A percentile compares a stretch with the other conserved stretches of the same genome.
phyloP scores from a whole-genome alignment of 2,329 filamentous ascomycete species.

The Ceratocystis alfenasii region DNA sequence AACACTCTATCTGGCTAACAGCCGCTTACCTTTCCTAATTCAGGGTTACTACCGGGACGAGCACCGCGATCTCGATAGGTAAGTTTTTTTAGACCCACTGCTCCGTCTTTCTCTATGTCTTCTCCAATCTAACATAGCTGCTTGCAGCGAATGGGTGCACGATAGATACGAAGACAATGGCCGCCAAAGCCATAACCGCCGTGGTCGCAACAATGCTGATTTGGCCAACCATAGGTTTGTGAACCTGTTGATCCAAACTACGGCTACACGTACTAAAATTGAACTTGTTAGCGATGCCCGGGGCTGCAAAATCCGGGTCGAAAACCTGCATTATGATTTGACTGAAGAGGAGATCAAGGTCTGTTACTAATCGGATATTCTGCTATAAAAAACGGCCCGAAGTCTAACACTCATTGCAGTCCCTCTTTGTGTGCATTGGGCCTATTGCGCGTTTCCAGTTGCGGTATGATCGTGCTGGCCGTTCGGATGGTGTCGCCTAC shows the following conservation, averaged over 20 bases:
- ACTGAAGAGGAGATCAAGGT: constrained; percentile 75
- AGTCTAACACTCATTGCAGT: constrained; percentile 1
- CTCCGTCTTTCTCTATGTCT: neutral
- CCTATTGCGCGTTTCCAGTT: constrained; percentile 57
- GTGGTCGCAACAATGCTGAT: constrained; percentile 32
- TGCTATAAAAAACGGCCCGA: neutral
- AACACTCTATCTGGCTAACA: constrained; percentile 15
- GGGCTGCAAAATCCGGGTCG: constrained; percentile 65
- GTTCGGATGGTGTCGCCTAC: constrained; percentile 73
- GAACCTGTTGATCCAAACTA: neutral
- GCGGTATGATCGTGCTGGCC: constrained; percentile 75
- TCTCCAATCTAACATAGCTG: neutral
- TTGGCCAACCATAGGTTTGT: constrained; percentile 16
- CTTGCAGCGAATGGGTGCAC: constrained; percentile 79
- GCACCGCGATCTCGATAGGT: constrained; percentile 59
- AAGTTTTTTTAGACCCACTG: constrained; percentile 27
- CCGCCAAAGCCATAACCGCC: constrained; percentile 34
- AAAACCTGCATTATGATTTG: constrained; percentile 87
- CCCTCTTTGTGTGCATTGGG: constrained; percentile 65
- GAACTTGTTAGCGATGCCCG: constrained; percentile 35
- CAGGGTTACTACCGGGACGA: constrained; percentile 48
- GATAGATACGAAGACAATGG: constrained; percentile 73
- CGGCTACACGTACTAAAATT: neutral
- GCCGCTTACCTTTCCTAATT: constrained; percentile 31
- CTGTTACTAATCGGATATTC: constrained; percentile 23